Conservation (phyloP, 768 basidiomycete genomes). For the Mycena epipterygia region DNA sequence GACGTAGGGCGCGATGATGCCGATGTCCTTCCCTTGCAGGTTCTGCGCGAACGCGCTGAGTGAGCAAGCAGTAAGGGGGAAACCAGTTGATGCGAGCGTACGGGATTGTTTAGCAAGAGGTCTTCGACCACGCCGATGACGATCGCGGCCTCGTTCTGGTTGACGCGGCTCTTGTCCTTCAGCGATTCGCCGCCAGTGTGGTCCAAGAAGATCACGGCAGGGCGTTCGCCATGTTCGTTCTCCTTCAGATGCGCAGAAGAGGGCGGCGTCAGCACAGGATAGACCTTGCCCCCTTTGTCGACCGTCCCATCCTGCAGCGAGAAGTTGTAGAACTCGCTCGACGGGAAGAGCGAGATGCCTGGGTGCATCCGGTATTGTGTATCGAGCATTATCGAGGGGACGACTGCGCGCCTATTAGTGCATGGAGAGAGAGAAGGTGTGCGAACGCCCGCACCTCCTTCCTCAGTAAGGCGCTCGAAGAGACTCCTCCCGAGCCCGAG, state of each 20-base stretch:
- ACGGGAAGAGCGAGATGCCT: conserved; percentile 88
- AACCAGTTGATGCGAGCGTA: neutral
- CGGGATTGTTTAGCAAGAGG: conserved; percentile 77
- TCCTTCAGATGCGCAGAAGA: conserved; percentile 63
- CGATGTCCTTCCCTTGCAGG: conserved; percentile 83
- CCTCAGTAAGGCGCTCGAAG: conserved; percentile 91
- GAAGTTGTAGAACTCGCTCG: conserved; percentile 83
- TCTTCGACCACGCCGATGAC: conserved; percentile 88
- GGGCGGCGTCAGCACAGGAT: conserved; percentile 71
- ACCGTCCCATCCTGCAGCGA: conserved; percentile 83
- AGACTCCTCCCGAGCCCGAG: conserved; percentile 85
- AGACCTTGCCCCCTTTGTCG: conserved; percentile 61
- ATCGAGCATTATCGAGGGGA: conserved; percentile 94
- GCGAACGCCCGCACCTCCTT: conserved; percentile 70
- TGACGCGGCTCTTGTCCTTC: conserved; percentile 81
- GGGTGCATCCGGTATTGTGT: conserved; percentile 99
- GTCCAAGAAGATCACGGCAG: conserved; percentile 85
- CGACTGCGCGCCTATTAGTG: conserved; percentile 56
- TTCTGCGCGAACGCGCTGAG: conserved; percentile 53
- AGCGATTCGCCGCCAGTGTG: conserved; percentile 78
- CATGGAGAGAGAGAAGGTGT: conserved; percentile 15
- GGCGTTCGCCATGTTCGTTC: conserved; percentile 57
- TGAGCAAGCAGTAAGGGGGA: neutral
- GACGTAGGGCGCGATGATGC: conserved; percentile 92
- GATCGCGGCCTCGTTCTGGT: conserved; percentile 82